phyloP scores from a whole-genome alignment of 2,329 filamentous ascomycete genomes.

The Aspergillus hiratsukae region DNA sequence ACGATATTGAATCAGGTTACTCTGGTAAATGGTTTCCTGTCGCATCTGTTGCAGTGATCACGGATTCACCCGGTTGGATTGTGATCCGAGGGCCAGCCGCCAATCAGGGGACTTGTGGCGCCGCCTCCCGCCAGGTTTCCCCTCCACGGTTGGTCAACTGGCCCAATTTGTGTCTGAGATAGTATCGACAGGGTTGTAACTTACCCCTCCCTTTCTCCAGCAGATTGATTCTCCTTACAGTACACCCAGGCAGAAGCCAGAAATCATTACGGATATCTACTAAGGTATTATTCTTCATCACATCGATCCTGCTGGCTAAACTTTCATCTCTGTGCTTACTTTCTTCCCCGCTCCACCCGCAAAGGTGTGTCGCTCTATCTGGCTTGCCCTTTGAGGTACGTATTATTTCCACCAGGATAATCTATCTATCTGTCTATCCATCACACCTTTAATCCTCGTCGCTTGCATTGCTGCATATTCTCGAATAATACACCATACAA shows the following conservation, averaged over 20 bases:
- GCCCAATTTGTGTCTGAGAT: too few species aligned
- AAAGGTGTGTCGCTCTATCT: not conserved
- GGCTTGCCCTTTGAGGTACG: not conserved
- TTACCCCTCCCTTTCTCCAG: not conserved
- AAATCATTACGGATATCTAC: too few species aligned
- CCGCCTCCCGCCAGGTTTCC: conserved; percentile 8
- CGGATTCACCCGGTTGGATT: conserved; percentile 1
- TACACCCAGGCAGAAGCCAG: not conserved
- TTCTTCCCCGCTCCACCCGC: not conserved
- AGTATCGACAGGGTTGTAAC: too few species aligned
- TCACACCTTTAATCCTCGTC: not conserved
- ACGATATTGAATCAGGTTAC: not conserved
- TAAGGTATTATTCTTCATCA: too few species aligned
- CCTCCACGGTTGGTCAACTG: not conserved
- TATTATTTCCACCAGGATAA: not conserved
- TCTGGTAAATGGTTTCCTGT: not conserved
- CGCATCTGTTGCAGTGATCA: not conserved
- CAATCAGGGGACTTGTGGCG: conserved; percentile 12
- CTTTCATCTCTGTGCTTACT: not conserved
- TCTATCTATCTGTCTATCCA: too few species aligned
- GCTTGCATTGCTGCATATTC: not conserved
- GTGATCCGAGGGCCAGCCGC: conserved; percentile 3
- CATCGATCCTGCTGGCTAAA: not conserved
- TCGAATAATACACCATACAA: conserved; percentile 4
- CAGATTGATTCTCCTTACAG: too few species aligned